Evolutionary conservation across 2,329 filamentous ascomycete genomes (phyloP).

Genomic region (Nakataea oryzae): DNA sequence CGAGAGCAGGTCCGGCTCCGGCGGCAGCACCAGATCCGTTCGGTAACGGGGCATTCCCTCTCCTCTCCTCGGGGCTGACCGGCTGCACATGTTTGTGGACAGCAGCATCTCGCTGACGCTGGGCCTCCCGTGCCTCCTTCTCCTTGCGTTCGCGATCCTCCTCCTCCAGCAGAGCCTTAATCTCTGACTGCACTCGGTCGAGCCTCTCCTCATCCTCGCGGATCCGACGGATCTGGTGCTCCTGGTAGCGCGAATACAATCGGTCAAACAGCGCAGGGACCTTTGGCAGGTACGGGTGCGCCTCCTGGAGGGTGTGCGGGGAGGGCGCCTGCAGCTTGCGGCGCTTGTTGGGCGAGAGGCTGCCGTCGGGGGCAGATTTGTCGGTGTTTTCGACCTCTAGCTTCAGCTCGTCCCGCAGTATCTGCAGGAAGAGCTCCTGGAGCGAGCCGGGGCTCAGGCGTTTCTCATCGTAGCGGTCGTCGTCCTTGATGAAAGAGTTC

Average conservation of each 20-base stretch:
- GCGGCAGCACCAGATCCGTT: neutral
- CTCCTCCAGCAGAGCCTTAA: slow-evolving; percentile 40
- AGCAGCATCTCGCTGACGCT: neutral
- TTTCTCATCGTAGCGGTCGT: slow-evolving; percentile 59
- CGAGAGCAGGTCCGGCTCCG: neutral
- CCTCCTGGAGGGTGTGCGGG: slow-evolving; percentile 55
- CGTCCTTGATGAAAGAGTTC: slow-evolving; percentile 62
- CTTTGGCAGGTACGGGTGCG: slow-evolving; percentile 53
- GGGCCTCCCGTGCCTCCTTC: neutral
- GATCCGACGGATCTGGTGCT: slow-evolving; percentile 59
- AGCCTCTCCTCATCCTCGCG: slow-evolving; percentile 63
- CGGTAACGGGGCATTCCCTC: neutral
- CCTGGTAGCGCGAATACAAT: slow-evolving; percentile 66
- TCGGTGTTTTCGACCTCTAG: slow-evolving; percentile 27
- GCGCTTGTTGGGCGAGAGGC: slow-evolving; percentile 52
- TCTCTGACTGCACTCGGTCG: slow-evolving; percentile 53
- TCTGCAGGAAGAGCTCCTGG: slow-evolving; percentile 64
- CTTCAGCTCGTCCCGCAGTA: slow-evolving; percentile 65
- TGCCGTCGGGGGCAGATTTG: slow-evolving; percentile 28
- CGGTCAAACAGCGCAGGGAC: slow-evolving; percentile 62
- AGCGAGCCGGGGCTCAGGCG: slow-evolving; percentile 71
- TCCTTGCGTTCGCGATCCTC: slow-evolving; percentile 24
- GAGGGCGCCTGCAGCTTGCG: slow-evolving; percentile 61
- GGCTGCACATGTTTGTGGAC: neutral
- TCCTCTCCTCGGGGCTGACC: neutral